phyloP scores from a whole-genome alignment of 2,329 filamentous ascomycete genomes.

The Xylaria sp. region DNA sequence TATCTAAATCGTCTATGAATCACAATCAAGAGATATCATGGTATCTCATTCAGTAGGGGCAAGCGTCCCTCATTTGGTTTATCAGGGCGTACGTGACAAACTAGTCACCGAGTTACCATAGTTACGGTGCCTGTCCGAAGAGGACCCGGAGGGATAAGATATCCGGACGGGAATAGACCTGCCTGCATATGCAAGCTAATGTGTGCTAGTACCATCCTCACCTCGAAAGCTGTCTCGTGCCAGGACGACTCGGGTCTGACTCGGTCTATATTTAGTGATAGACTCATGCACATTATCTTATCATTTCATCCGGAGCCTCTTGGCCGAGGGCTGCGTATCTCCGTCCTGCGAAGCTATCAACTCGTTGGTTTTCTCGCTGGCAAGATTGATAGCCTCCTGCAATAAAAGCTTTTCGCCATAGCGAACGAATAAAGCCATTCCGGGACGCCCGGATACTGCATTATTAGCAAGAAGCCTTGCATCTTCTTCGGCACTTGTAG shows the following conservation, averaged over 20 bases:
- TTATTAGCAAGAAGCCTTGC: constrained; percentile 51
- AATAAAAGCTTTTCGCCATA: constrained; percentile 78
- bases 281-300: constrained; percentile 4
- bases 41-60: neutral
- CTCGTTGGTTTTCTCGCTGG: constrained; percentile 48
- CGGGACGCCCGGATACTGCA: constrained; percentile 52
- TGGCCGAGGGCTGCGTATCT: constrained; percentile 45
- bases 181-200: neutral
- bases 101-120: neutral
- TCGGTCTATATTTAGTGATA: neutral
- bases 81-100: neutral
- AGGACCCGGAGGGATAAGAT: neutral
- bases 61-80: neutral
- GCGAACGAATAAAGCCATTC: constrained; percentile 75
- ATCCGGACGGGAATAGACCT: neutral
- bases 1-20: constrained; percentile 9
- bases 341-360: constrained; percentile 33
- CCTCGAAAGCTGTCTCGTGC: neutral
- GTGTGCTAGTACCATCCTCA: neutral
- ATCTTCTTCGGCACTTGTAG: constrained; percentile 57
- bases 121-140: neutral
- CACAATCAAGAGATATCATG: neutral
- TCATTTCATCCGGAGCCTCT: constrained; percentile 46
- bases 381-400: constrained; percentile 59
- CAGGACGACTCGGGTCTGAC: neutral